Evolutionary conservation across 441 rosid genomes (phyloP).

Genomic region (Adansonia gregorii): DNA sequence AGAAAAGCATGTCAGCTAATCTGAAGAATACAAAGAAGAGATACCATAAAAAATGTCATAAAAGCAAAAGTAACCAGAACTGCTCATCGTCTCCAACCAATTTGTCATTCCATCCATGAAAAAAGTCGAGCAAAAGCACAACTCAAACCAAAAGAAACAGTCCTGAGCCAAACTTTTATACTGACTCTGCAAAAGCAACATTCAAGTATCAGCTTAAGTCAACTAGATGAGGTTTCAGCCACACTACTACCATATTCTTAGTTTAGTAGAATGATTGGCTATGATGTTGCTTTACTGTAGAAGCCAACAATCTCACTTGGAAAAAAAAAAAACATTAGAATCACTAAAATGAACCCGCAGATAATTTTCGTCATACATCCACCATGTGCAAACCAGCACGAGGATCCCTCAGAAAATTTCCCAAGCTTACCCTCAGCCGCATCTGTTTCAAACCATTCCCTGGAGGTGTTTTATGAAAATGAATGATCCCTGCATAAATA

Average conservation of each 20-base stretch:
- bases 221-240: neutral
- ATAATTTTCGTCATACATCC: conserved; percentile 96
- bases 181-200: conserved; percentile 54
- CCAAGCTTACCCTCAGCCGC: conserved; percentile 92
- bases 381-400: conserved; percentile 92
- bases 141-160: conserved; percentile 93
- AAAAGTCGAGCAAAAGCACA: conserved; percentile 94
- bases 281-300: conserved; percentile 53
- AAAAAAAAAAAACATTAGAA: conserved; percentile 85
- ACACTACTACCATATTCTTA: neutral
- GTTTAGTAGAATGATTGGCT: conserved; percentile 10
- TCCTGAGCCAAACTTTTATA: conserved; percentile 95
- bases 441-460: conserved; percentile 94
- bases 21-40: conserved; percentile 1
- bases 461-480: conserved; percentile 79
- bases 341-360: conserved; percentile 77
- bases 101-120: conserved; percentile 96
- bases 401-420: conserved; percentile 93
- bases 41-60: neutral
- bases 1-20: conserved; percentile 16
- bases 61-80: conserved; percentile 76
- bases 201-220: conserved; percentile 3
- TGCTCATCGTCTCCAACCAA: conserved; percentile 93
- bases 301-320: conserved; percentile 86
- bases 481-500: conserved; percentile 81